Base-by-base conservation (phyloP, 257 asterid genomes). In the Leonotis leonurus region DNA sequence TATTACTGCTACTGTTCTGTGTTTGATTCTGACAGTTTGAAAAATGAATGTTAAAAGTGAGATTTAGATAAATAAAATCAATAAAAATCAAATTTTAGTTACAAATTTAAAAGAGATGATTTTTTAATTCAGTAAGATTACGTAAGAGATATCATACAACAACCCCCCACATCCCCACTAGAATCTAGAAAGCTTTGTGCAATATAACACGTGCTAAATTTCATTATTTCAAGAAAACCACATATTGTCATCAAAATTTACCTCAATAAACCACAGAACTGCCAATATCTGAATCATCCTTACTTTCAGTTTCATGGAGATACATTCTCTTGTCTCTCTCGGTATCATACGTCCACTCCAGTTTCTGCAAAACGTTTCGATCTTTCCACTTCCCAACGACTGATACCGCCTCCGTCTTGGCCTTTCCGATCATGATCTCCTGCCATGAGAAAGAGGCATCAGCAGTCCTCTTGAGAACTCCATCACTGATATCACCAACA, bases 401-500 rank as follows among this genome's bases (percentile, higher is more conserved):
- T 5, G 93, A 77, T n/a, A 71, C 79, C 14, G 97, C 97, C 72
- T 86, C 87, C 27, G 75, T 78, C 82, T 71, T 84, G 5, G 95
- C 97, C 82, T 92, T 86, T 54, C 95, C 97, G 59, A 76, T 77
- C 82, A 81, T 72, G 52, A 89, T 85, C 78, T 89, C 95, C 74
- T 76, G 74, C 97, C 96, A 92, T 1, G 97, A 92, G 65, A 89
- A 89, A 13, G 96, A 58, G 40, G 89, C 88, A 75, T 92, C 96
- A 0, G 97, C 95, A 3, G 65, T 67, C 69, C 95, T 81, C 70
- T 83, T 92, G 4, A 92, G 79, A 46, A 35, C 68, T 35, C 94
- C 88, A 0, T 83, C 91, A 11, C 35, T 73, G 57, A 36, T 26
- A 73, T 92, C 96, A 43, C 99, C 96, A 66, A 89, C 95, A 36